phyloP scores from a whole-genome alignment of 179 eudicot species.

The Camellia oleifera region DNA sequence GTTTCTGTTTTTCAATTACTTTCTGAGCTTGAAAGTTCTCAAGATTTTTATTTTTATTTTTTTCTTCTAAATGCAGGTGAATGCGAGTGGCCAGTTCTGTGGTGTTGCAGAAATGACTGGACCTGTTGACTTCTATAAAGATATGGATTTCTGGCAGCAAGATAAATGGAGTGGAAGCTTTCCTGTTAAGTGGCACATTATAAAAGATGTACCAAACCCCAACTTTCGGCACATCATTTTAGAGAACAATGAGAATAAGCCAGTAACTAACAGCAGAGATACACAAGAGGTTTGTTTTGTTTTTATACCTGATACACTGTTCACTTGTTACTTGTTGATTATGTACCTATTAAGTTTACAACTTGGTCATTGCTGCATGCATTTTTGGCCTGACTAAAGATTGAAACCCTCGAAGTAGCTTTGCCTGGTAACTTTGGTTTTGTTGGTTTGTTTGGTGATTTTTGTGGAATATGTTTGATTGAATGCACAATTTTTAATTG shows the following conservation, averaged over 20 bases:
- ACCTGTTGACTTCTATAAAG: slow-evolving; percentile 68
- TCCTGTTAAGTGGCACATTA: slow-evolving; percentile 93
- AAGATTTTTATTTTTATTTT: background rate
- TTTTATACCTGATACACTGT: background rate
- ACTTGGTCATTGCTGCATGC: background rate
- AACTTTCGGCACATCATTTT: slow-evolving; percentile 79
- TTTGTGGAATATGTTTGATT: background rate
- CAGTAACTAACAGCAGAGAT: slow-evolving; percentile 96
- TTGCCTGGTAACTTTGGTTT: background rate
- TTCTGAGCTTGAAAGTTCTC: background rate
- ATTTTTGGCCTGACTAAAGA: background rate
- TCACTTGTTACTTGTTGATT: background rate
- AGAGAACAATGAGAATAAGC: slow-evolving; percentile 95
- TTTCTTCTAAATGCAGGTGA: slow-evolving; percentile 47
- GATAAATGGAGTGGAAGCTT: slow-evolving; percentile 98
- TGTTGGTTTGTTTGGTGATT: background rate
- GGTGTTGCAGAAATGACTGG: slow-evolving; percentile 95
- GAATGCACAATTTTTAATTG: background rate
- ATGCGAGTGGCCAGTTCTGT: slow-evolving; percentile 98
- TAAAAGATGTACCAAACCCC: slow-evolving; percentile 87
- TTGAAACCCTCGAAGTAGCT: background rate
- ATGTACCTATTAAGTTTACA: background rate
- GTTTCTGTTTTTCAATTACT: background rate
- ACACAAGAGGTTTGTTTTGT: slow-evolving; percentile 76
- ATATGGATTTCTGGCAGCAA: slow-evolving; percentile 99